These are phyloP conservation scores for Oropetium thomaeum DNA, from an alignment of 176 grass and related monocot species.

Conservation along the genomic window DNA sequence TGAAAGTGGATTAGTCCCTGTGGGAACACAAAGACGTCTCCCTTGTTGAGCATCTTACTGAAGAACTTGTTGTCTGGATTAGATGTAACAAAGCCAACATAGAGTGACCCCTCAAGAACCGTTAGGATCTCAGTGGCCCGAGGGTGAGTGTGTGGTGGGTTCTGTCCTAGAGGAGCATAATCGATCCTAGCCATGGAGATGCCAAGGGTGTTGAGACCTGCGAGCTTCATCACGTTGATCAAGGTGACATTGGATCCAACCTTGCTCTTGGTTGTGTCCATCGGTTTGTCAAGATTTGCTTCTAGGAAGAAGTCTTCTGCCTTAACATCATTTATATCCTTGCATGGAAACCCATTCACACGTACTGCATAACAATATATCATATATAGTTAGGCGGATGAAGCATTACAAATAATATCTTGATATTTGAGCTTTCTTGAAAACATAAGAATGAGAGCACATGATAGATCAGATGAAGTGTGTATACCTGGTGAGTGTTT, in stretches of 20 bases:
- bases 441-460: not conserved
- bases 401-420: not conserved
- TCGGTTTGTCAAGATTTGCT: not conserved
- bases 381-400: not conserved
- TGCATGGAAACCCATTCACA: slow-evolving; percentile 39
- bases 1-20: slow-evolving; percentile 41
- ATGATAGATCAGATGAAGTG: not conserved
- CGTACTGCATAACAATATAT: slow-evolving; percentile 17
- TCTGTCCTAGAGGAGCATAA: slow-evolving; percentile 10
- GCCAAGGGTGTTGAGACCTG: slow-evolving; percentile 26
- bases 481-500: slow-evolving; percentile 6
- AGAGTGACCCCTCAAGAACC: slow-evolving; percentile 27
- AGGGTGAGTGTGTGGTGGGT: slow-evolving; percentile 29
- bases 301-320: not conserved
- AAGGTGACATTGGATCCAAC: slow-evolving; percentile 17
- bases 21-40: slow-evolving; percentile 33
- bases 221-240: slow-evolving; percentile 21
- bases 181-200: slow-evolving; percentile 34
- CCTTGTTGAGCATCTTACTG: slow-evolving; percentile 36
- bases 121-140: slow-evolving; percentile 32
- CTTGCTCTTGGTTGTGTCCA: not conserved
- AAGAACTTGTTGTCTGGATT: slow-evolving; percentile 17
- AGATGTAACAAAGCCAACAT: slow-evolving; percentile 27
- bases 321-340: not conserved
- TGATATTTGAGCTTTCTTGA: not conserved